These are phyloP conservation scores for Leishmania braziliensis DNA, from an alignment of 208 protist genomes.

Conservation along the genomic window DNA sequence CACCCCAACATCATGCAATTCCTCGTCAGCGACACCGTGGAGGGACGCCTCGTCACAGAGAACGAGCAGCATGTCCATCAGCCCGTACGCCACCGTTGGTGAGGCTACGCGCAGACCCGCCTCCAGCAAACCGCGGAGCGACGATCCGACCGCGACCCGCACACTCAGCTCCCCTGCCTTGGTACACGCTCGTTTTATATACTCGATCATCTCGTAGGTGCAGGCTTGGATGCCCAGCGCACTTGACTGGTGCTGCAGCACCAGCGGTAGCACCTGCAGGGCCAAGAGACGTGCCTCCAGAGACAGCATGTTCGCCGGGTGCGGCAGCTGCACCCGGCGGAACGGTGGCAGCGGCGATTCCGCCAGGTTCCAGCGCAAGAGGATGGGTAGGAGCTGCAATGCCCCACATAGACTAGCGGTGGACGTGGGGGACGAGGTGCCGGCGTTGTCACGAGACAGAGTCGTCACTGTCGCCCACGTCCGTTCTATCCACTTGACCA, in stretches of 20 bases:
- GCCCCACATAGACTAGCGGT: conserved; percentile 34
- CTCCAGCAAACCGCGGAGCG: conserved; percentile 38
- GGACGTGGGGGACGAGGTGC: conserved; percentile 22
- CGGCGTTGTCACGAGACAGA: conserved; percentile 23
- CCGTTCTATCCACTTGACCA: conserved; percentile 24
- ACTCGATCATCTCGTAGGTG: conserved; percentile 40
- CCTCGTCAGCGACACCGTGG: conserved; percentile 20
- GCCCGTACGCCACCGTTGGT: conserved; percentile 24
- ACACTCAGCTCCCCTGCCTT: conserved; percentile 28
- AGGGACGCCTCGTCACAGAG: conserved; percentile 32
- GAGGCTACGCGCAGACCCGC: conserved; percentile 29
- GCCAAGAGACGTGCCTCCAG: conserved; percentile 43
- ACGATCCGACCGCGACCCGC: conserved; percentile 34
- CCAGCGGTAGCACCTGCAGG: conserved; percentile 38
- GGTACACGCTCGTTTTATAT: conserved; percentile 34
- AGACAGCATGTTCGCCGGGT: conserved; percentile 45
- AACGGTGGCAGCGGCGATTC: conserved; percentile 39
- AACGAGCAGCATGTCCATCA: conserved; percentile 31
- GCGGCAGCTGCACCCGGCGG: conserved; percentile 50
- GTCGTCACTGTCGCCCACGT: conserved; percentile 24
- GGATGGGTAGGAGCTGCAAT: conserved; percentile 52
- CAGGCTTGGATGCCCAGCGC: conserved; percentile 9
- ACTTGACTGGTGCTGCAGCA: conserved; percentile 30
- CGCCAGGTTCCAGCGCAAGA: conserved; percentile 40
- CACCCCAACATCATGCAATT: conserved; percentile 40